A percentile compares a stretch with the other conserved stretches of the same genome.
Evolutionary conservation across 345 rosid genomes (phyloP).

Genomic region (Rhodamnia rubescens): DNA sequence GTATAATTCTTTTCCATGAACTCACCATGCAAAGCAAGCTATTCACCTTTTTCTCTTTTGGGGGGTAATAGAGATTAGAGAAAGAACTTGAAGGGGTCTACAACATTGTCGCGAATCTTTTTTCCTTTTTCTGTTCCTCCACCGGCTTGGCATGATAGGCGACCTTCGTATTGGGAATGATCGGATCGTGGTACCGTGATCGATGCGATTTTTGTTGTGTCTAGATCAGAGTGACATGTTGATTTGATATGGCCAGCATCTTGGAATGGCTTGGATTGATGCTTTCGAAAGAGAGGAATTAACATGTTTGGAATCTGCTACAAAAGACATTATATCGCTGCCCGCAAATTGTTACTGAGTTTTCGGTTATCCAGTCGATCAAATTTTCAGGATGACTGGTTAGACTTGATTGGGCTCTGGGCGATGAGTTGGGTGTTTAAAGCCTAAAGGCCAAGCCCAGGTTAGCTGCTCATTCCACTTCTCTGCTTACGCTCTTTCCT

Average conservation of each 20-base stretch:
- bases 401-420: not conserved
- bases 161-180: not conserved
- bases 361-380: not conserved
- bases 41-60: not conserved
- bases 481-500: not conserved
- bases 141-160: not conserved
- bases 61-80: not conserved
- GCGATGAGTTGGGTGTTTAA: not conserved
- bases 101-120: not conserved
- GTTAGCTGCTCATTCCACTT: not conserved
- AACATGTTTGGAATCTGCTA: not conserved
- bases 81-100: not conserved
- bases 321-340: not conserved
- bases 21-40: not conserved
- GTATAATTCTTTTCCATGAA: not conserved
- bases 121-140: not conserved
- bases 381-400: not conserved
- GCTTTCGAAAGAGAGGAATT: not conserved
- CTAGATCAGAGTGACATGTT: not conserved
- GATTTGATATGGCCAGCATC: not conserved
- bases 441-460: not conserved
- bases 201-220: not conserved
- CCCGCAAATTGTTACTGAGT: not conserved
- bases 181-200: not conserved
- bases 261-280: not conserved